Percentiles rank a stretch among this genome's conserved stretches.
Evolutionary conservation across 208 protist genomes (phyloP).

Genomic region (Naegleria lovaniensis): DNA sequence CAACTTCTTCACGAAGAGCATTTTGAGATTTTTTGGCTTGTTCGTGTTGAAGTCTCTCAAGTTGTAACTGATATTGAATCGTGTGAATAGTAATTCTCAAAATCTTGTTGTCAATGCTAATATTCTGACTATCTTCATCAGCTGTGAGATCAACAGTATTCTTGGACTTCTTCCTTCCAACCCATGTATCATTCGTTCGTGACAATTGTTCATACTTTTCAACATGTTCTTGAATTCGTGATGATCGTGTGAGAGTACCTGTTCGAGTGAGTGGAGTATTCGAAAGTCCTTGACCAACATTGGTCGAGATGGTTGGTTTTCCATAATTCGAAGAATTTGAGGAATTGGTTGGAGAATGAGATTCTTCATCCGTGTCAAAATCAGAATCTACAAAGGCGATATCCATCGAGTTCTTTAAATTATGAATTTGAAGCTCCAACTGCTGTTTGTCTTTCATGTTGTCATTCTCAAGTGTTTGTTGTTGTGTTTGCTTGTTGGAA

Average conservation of each 20-base stretch:
- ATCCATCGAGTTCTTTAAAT: background rate
- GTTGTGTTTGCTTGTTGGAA: background rate
- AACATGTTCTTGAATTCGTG: background rate
- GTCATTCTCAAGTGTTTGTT: background rate
- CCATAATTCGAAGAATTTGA: background rate
- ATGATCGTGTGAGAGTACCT: background rate
- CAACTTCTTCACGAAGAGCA: background rate
- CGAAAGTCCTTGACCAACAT: background rate
- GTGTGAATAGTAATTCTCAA: background rate
- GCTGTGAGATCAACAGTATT: background rate
- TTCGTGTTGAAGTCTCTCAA: background rate
- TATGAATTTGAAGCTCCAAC: background rate
- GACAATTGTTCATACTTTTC: conserved; percentile 13
- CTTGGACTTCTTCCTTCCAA: background rate
- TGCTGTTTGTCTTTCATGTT: background rate
- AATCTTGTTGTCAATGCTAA: background rate
- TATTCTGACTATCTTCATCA: background rate
- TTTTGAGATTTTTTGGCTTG: background rate
- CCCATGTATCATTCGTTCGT: background rate
- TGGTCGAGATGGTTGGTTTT: background rate
- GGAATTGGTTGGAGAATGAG: background rate
- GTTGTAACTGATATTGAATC: background rate
- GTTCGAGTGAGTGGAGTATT: background rate
- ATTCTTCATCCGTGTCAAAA: background rate
- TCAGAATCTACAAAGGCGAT: background rate